Evolutionary conservation across 345 rosid species (phyloP).

Genomic region (Syzygium grande): DNA sequence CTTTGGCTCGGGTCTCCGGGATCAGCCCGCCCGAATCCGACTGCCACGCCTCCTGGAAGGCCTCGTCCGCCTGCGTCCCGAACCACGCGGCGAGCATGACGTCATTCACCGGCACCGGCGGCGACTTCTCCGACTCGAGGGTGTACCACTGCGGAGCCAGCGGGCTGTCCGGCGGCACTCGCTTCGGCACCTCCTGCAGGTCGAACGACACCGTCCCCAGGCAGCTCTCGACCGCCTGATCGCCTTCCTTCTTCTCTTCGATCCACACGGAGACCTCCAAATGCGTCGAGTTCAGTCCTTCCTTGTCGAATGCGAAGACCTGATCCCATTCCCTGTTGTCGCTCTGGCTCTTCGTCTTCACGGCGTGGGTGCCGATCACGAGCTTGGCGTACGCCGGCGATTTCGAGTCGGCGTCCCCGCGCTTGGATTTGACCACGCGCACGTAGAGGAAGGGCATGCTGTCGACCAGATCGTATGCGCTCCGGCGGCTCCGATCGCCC

Average conservation of each 20-base stretch:
- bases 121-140: constrained; percentile 55
- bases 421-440: constrained; percentile 65
- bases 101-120: constrained; percentile 47
- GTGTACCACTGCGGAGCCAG: constrained; percentile 95
- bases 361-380: constrained; percentile 69
- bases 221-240: constrained; percentile 40
- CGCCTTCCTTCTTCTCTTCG: constrained; percentile 55
- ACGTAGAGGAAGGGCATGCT: constrained; percentile 78
- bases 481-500: constrained; percentile 43
- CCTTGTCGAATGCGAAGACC: constrained; percentile 83
- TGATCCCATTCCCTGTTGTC: constrained; percentile 83
- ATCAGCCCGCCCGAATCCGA: constrained; percentile 91
- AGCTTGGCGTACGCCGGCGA: constrained; percentile 53
- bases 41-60: constrained; percentile 97
- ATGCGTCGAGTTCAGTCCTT: constrained; percentile 57
- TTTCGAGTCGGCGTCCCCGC: constrained; percentile 26
- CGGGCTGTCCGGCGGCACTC: constrained; percentile 87
- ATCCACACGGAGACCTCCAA: constrained; percentile 78
- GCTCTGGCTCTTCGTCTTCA: constrained; percentile 56
- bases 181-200: constrained; percentile 75
- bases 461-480: constrained; percentile 72
- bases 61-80: constrained; percentile 92
- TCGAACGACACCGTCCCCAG: constrained; percentile 88
- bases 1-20: constrained; percentile 86
- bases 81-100: constrained; percentile 94